Base-by-base conservation (phyloP, 2,329 filamentous ascomycete genomes). In the Fusarium coicis region DNA sequence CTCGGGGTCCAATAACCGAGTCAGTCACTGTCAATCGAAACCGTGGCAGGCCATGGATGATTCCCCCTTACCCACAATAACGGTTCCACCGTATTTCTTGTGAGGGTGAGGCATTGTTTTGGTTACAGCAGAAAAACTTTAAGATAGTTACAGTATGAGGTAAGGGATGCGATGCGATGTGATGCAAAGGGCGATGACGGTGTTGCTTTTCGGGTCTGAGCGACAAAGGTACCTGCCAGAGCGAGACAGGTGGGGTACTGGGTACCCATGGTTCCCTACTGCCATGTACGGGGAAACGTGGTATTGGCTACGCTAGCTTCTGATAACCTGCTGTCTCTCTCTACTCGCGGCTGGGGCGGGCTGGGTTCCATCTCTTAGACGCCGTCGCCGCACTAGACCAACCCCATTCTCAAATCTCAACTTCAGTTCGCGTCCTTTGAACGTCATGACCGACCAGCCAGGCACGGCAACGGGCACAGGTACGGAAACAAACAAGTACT, bases 51-150 rank as follows among this genome's bases (percentile, higher is more conserved):
- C 46, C 65, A 76, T 69, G 66, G 50, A 57, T 52, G 57, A 53
- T 68, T 60, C 32, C 43, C 59, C 63, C 57, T 71, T 77, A 77
- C 73, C 75, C 75, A 77, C 75, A 72, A 63, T 66, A 63, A 55
- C 18, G 74, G 74, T 76, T 76, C 76, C 74, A 76, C 74, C 70
- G 46, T 52, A 40, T 64, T 56, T 58, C 63, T 52, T 66, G 42
- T 52, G 47, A 54, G 55, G 50, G 42, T 52, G 47, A 54, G 55
- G 50, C 37, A 50, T 54, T 57, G 64, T 60, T 68, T 66, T 57
- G 30, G 36, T 47, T 58, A 34, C 52, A 55, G 26, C 39, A 39
- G 39, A 46, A 74, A 74, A 67, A 70, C 67, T 67, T 63, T 66
- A 44, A 55, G 63, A 61, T 68, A 7, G 26, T 26, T 26, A 56